phyloP scores from a whole-genome alignment of 139 green algal species.

The Deuterostichococcus epilithicus region DNA sequence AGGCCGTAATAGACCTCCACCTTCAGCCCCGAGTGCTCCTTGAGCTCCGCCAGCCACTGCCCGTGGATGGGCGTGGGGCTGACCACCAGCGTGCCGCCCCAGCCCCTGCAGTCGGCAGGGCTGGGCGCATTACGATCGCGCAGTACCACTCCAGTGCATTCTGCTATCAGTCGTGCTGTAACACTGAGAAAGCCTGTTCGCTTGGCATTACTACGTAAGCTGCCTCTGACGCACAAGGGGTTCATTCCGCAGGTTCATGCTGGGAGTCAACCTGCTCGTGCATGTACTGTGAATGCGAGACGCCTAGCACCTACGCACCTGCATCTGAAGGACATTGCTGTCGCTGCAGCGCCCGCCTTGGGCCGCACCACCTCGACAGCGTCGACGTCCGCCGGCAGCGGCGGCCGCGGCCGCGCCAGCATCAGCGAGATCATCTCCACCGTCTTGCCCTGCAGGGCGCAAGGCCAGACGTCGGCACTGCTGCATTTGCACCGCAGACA shows the following conservation, averaged over 20 bases:
- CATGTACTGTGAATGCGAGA: too few species aligned
- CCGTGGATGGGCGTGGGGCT: slow-evolving; percentile 38
- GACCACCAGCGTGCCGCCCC: slow-evolving; percentile 43
- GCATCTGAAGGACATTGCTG: neutral
- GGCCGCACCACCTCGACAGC: neutral
- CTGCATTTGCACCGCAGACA: too few species aligned
- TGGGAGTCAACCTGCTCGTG: too few species aligned
- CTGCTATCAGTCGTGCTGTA: too few species aligned
- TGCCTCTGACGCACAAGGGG: too few species aligned
- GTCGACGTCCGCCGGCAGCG: neutral
- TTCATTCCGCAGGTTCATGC: too few species aligned
- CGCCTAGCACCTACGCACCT: too few species aligned
- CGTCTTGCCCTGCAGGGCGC: slow-evolving; percentile 36
- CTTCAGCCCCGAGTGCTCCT: slow-evolving; percentile 12
- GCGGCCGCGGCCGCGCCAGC: slow-evolving; percentile 25
- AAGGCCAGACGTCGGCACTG: too few species aligned
- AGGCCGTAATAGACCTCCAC: slow-evolving; percentile 50
- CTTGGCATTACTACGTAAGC: too few species aligned
- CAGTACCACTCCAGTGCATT: too few species aligned
- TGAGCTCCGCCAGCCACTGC: slow-evolving; percentile 40
- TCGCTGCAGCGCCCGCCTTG: neutral
- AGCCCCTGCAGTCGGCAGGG: slow-evolving; percentile 13
- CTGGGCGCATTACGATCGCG: too few species aligned
- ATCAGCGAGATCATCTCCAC: slow-evolving; percentile 45
- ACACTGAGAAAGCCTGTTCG: too few species aligned